Evolutionary conservation across 805 yeast genomes (phyloP).

Genomic region (baker's yeast (Saccharomyces cerevisiae)): DNA sequence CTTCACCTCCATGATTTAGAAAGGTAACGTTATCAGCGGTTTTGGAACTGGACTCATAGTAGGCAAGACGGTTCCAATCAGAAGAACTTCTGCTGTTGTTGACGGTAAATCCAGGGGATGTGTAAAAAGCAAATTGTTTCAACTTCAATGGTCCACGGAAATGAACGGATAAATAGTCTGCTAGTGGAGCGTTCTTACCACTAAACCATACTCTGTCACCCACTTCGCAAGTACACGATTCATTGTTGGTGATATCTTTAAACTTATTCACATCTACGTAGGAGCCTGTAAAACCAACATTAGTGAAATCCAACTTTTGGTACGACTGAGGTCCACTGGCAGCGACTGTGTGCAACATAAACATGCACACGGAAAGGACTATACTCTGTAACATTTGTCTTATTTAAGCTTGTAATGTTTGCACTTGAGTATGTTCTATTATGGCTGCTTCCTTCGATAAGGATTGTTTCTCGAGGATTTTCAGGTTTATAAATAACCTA

Average conservation of each 20-base stretch:
- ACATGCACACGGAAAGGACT: not conserved
- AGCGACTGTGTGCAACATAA: not conserved
- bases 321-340: conserved; percentile 10
- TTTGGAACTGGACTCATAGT: conserved; percentile 37
- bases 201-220: conserved; percentile 21
- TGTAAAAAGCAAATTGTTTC: conserved; percentile 50
- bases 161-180: conserved; percentile 60
- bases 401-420: not conserved
- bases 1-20: conserved; percentile 49
- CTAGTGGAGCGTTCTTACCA: conserved; percentile 56
- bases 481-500: conserved; percentile 1
- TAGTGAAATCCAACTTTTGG: conserved; percentile 21
- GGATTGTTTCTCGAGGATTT: not conserved
- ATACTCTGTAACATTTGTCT: not conserved
- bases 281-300: conserved; percentile 29
- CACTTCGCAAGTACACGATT: conserved; percentile 19
- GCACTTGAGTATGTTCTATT: not conserved
- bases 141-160: conserved; percentile 62
- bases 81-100: conserved; percentile 25
- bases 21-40: conserved; percentile 58
- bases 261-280: conserved; percentile 11
- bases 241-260: conserved; percentile 8
- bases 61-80: conserved; percentile 51
- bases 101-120: conserved; percentile 32
- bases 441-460: not conserved